phyloP scores from a whole-genome alignment of 352 stramenopile genomes.

The Phytophthora lateralis region DNA sequence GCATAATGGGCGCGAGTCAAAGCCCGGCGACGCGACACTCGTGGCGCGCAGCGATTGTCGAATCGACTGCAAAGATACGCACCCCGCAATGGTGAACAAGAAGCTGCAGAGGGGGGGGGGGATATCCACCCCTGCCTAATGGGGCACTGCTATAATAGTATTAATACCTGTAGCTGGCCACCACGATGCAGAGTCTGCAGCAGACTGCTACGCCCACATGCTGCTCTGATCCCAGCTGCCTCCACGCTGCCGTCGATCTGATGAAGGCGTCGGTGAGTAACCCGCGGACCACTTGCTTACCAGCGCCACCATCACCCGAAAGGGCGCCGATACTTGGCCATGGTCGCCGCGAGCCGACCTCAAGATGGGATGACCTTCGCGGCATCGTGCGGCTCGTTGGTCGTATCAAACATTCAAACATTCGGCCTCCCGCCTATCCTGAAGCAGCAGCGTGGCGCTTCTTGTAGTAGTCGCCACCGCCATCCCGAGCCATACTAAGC shows the following conservation, averaged over 20 bases:
- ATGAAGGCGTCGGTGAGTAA: conserved; percentile 23
- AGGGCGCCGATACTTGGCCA: conserved; percentile 5
- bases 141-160: not conserved
- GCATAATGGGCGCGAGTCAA: conserved; percentile 19
- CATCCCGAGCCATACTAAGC: conserved; percentile 12
- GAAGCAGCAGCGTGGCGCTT: conserved; percentile 8
- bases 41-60: conserved; percentile 30
- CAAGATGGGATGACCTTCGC: conserved; percentile 25
- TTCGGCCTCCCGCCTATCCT: conserved; percentile 15
- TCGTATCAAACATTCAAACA: conserved; percentile 29
- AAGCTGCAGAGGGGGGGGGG: not conserved
- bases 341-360: conserved; percentile 2
- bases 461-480: conserved; percentile 11
- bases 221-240: conserved; percentile 32
- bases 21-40: conserved; percentile 22
- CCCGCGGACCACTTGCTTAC: not conserved
- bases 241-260: conserved; percentile 1
- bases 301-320: conserved; percentile 5
- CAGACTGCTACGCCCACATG: conserved; percentile 9
- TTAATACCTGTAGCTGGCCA: not conserved
- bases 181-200: not conserved
- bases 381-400: conserved; percentile 19
- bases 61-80: conserved; percentile 34
- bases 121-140: conserved; percentile 29
- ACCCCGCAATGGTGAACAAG: too few species aligned